Evolutionary conservation across 306 rosid species (phyloP).

Genomic region (Crataegus laevigata): DNA sequence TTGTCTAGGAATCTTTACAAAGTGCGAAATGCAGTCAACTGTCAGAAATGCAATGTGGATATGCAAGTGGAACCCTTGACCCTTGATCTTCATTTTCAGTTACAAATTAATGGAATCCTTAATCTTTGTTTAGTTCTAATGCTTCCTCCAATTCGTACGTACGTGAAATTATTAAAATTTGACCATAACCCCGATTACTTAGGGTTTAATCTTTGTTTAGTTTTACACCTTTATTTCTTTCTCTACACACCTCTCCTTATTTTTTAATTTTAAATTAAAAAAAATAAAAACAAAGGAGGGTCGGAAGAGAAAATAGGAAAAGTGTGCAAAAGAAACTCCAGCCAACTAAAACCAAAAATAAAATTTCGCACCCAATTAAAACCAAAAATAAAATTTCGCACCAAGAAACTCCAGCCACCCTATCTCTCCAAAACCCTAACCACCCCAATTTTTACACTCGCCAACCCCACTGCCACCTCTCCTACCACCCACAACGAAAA

Average conservation of each 20-base stretch:
- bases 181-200: neutral
- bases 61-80: neutral
- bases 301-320: too few relatives aligned
- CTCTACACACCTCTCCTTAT: neutral
- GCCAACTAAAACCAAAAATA: too few relatives aligned
- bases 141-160: neutral
- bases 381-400: too few relatives aligned
- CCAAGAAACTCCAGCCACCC: too few relatives aligned
- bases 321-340: neutral
- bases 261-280: too few relatives aligned
- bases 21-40: conserved; percentile 14
- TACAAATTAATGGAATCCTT: neutral
- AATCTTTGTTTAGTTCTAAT: neutral
- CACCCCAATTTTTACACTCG: too few relatives aligned
- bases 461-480: too few relatives aligned
- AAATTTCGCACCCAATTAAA: too few relatives aligned
- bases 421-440: too few relatives aligned
- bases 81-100: neutral
- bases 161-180: neutral
- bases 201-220: neutral
- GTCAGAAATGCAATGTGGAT: neutral
- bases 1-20: conserved; percentile 22
- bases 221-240: neutral
- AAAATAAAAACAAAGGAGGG: too few relatives aligned
- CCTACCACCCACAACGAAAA: too few relatives aligned